A percentile compares a stretch with the other conserved stretches of the same genome.
phyloP scores from a whole-genome alignment of 257 asterid species.

The Nicotiana sylvestris region DNA sequence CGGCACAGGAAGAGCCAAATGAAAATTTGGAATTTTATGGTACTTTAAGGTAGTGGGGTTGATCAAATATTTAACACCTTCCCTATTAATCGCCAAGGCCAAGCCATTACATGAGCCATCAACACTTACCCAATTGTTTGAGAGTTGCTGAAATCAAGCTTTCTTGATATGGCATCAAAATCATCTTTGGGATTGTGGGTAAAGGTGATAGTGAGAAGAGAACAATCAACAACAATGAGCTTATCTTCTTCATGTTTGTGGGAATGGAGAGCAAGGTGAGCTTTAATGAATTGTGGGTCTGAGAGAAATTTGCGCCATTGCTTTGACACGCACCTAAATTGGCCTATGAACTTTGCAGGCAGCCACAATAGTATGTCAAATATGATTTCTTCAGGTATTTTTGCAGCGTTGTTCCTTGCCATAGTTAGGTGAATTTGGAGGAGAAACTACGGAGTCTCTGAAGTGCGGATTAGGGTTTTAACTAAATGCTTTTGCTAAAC shows the following conservation, averaged over 20 bases:
- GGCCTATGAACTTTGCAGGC: constrained; percentile 30
- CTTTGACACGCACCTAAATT: constrained; percentile 30
- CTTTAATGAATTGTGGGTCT: constrained; percentile 20
- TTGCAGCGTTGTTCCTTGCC: background rate
- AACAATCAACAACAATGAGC: constrained; percentile 15
- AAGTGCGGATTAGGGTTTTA: no score
- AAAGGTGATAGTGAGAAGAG: background rate
- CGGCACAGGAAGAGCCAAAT: constrained; percentile 9
- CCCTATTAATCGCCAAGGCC: background rate
- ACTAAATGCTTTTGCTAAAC: no score
- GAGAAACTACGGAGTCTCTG: no score
- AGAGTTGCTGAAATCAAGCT: background rate
- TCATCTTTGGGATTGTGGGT: no score
- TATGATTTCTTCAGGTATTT: constrained; percentile 25
- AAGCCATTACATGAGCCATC: background rate
- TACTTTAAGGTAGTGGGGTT: constrained; percentile 35
- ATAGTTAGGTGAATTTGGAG: background rate
- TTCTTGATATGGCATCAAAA: background rate
- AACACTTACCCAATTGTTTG: background rate
- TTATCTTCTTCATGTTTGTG: constrained; percentile 7
- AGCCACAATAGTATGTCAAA: constrained; percentile 21
- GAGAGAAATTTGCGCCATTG: constrained; percentile 23
- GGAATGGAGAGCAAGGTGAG: constrained; percentile 16
- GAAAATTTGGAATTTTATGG: constrained; percentile 15
- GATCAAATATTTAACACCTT: no score